Percentiles rank a stretch among this genome's conserved stretches.
phyloP scores from a whole-genome alignment of 805 yeast genomes.

The Cyberlindnera japonica region DNA sequence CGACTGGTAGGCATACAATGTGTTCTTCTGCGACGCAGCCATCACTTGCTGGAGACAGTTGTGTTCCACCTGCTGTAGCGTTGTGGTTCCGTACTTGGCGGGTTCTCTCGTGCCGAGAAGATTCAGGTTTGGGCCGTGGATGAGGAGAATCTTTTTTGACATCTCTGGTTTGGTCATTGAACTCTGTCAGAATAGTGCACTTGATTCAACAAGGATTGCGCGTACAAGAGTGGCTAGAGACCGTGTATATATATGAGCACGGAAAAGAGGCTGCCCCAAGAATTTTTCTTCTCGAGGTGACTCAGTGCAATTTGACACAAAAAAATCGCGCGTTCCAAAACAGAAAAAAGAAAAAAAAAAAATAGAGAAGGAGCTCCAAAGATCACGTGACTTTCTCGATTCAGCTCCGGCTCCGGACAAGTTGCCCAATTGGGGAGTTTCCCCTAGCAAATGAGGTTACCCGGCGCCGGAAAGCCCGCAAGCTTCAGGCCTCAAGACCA shows the following conservation, averaged over 20 bases:
- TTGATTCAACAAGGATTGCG: no score
- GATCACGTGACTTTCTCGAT: background rate
- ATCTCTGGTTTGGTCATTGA: conserved; percentile 18
- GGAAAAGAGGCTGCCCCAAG: background rate
- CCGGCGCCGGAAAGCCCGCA: background rate
- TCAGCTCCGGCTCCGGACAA: background rate
- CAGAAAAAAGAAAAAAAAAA: background rate
- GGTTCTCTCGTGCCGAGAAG: conserved; percentile 48
- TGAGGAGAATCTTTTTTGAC: conserved; percentile 34
- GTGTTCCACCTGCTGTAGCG: conserved; percentile 40
- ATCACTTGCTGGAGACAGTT: conserved; percentile 31
- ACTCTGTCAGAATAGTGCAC: no score
- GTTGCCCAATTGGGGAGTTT: no score
- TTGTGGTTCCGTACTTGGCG: conserved; percentile 46
- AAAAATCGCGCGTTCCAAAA: background rate
- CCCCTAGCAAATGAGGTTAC: background rate
- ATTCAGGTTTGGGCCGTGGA: conserved; percentile 49
- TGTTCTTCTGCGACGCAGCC: conserved; percentile 27
- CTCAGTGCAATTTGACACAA: background rate
- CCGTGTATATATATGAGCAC: background rate
- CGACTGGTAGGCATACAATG: conserved; percentile 36
- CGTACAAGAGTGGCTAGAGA: background rate
- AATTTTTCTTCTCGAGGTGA: background rate
- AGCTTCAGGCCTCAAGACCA: no score
- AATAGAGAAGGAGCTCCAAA: background rate